Evolutionary conservation across 371 early-diverging fungal genomes (phyloP).

Genomic region (Synchytrium microbalum): DNA sequence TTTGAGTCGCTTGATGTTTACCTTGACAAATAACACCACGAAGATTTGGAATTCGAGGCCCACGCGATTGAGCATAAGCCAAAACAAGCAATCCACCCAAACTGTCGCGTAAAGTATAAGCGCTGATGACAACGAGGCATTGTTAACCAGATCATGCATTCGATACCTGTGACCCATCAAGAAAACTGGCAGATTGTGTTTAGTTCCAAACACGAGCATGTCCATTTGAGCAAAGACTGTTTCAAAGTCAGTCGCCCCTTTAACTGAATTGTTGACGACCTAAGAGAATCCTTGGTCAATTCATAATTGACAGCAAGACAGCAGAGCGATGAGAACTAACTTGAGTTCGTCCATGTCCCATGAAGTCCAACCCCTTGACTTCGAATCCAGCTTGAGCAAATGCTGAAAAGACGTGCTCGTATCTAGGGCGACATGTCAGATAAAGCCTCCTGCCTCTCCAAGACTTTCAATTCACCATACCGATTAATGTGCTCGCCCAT

Average conservation of each 20-base stretch:
- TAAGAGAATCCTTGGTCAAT: neutral
- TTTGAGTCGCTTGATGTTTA: constrained; percentile 3
- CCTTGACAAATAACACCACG: constrained; percentile 23
- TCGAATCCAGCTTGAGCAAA: constrained; percentile 23
- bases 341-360: constrained; percentile 28
- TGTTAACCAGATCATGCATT: neutral
- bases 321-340: too few species aligned
- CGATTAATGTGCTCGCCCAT: constrained; percentile 30
- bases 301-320: too few species aligned
- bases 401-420: constrained; percentile 21
- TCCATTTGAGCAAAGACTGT: constrained; percentile 13
- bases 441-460: too few species aligned
- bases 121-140: neutral
- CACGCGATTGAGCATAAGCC: constrained; percentile 7
- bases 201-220: constrained; percentile 8
- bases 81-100: constrained; percentile 25
- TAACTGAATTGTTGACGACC: neutral
- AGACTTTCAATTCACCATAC: too few species aligned
- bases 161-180: constrained; percentile 12
- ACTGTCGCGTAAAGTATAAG: neutral
- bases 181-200: constrained; percentile 13
- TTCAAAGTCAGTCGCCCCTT: constrained; percentile 12
- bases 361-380: constrained; percentile 24
- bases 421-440: constrained; percentile 6
- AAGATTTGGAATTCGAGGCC: constrained; percentile 10